Base-by-base conservation (phyloP, 768 basidiomycete species). In the Boletus rufocinnamomeus region DNA sequence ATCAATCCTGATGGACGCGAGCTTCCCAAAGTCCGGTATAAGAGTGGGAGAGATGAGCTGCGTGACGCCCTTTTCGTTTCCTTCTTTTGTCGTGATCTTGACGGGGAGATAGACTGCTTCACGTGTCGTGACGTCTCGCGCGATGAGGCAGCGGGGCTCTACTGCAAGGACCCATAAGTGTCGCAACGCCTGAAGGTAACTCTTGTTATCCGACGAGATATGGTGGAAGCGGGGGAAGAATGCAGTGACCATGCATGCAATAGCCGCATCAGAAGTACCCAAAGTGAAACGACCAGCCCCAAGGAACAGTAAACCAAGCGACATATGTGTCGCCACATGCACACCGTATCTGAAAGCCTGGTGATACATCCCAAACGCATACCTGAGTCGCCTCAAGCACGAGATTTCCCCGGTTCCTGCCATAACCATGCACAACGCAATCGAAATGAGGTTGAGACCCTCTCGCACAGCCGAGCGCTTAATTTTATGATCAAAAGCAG, bases 131-230 rank as follows among this genome's bases (percentile, higher is more conserved):
- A 97, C 92, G 64, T 99, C 97, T 32, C 92, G 84, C 0, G 94
- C 92, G 38, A 95, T 83, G 19, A 99, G 79, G 69, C 96, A 98
- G 49, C 96, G 77, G 5, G 97, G 97, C 66, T 99, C 96, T 6
- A 91, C 89, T 1, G 97, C 96, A 45, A 99, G 80, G 2, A 92
- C 94, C 97, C 97, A 99, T 25, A 99, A 75, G 70, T 98, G 96
- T 8, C 97, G 86, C 59, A 95, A 83, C 1, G 95, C 93, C 72
- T 98, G 97, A 3, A 97, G 80, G 66, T 91, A 95, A 46, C 88
- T 85, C 58, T 89, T 88, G 76, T 97, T 98, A 66, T 98, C 96
- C 3, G 84, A 84, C 1, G 93, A 88, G 19, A 81, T 73, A 19
- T 85, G 80, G 21, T 92, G 85, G 67, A 91, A 94, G 4, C 92